phyloP scores from a whole-genome alignment of 2,329 filamentous ascomycete genomes.

The Fusarium chuoi region DNA sequence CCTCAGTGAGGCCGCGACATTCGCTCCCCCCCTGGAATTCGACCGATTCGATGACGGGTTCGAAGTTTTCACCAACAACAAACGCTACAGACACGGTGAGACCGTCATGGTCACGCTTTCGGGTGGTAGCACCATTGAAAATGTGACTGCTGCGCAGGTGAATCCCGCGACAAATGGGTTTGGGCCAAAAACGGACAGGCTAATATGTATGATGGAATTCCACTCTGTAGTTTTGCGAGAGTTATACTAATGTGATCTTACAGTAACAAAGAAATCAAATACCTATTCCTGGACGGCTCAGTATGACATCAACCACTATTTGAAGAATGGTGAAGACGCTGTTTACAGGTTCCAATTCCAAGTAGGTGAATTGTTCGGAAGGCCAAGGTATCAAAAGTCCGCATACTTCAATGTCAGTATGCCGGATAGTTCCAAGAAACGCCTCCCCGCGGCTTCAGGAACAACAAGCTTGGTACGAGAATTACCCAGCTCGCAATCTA shows the following conservation, averaged over 20 bases:
- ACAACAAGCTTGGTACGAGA: neutral
- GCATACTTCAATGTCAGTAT: neutral
- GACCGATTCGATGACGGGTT: rapidly evolving
- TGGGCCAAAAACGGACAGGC: too few relatives aligned
- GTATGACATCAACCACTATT: neutral
- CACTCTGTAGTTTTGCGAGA: too few relatives aligned
- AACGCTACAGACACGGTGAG: neutral
- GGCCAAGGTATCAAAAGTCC: rapidly evolving
- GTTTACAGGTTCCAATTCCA: neutral
- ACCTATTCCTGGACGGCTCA: neutral
- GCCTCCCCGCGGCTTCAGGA: neutral
- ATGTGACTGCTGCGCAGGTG: neutral
- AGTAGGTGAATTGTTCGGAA: too few relatives aligned
- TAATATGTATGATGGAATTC: neutral
- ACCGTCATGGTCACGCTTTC: rapidly evolving
- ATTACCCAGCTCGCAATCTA: neutral
- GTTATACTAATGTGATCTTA: neutral
- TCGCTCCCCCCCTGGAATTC: neutral
- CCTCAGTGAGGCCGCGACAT: neutral
- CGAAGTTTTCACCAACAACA: neutral
- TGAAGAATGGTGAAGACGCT: neutral
- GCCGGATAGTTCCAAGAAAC: neutral
- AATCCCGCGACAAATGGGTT: too few relatives aligned
- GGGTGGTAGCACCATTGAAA: rapidly evolving
- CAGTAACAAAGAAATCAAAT: neutral